Evolutionary conservation across 2,329 filamentous ascomycete genomes (phyloP), one percentile per base, ranked within the genome.

Genomic region (Fusarium abutilonis): DNA sequence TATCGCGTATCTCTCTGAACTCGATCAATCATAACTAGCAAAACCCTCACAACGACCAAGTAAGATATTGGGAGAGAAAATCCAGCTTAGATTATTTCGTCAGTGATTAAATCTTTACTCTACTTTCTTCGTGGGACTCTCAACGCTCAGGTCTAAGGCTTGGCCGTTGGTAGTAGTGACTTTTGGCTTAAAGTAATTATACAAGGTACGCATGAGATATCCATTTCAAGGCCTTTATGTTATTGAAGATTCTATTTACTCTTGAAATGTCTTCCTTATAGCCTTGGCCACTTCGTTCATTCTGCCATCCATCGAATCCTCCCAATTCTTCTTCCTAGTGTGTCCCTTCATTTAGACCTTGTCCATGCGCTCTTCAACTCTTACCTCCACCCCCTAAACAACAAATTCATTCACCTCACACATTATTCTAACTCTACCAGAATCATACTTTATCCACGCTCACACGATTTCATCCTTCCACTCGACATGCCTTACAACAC

Each of bases 401-500:
- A n/a, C 50, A 53, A 29, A 40, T 7, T 26, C 19, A 47, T 31
- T 36, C 34, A 15, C 49, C 15, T 41, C 14, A 36, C 7, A 21
- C 35, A 51, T 45, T 13, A 35, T 26, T 52, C 53, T 52, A 41
- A 64, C 36, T 23, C 26, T 23, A 38, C 26, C 50, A 54, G 51
- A 26, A 40, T 51, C 19, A 10, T 11, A 34, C 29, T 32, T 26
- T 26, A 8, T 26, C 23, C 1, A 17, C 2, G 46, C 3, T 17
- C 31, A 13, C 10, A 38, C 34, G 26, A 28, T 21, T 10, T 28
- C 14, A 29, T 54, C 15, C 23, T 26, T 40, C 26, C 38, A 11
- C 7, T 28, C 29, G 76, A 15, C 45, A 97, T 98, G 93, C 91
- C 93, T 23, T 93, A 95, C 80, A 97, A 97, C 78, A 94, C 91